Evolutionary conservation across 768 basidiomycete genomes (phyloP), one percentile per base, ranked within the genome.

Genomic region (Collybia mongolica): DNA sequence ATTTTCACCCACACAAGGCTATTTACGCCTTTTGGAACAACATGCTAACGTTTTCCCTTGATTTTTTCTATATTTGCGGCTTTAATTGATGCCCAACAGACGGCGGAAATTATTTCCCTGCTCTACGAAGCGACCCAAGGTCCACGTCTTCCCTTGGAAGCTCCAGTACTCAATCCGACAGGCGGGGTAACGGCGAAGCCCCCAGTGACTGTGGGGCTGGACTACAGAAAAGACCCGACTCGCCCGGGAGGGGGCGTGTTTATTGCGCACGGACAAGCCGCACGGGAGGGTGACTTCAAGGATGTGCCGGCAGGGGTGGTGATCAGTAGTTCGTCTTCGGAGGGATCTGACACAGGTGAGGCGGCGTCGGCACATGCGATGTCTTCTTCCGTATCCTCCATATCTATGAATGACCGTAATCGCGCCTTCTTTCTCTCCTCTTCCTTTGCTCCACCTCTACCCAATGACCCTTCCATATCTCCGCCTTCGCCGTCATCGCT

Each of bases 71-170:
- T 46, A 32, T 39, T 52, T 50, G 29, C 42, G 39, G 26, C 37
- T 49, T 45, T 39, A 15, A 55, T 46, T 44, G 18, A 42, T 43
- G n/a, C 17, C 9, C 36, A 58, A 56, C 65, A 94, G 90, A 93
- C 91, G 0, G 84, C 91, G 40, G 94, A 98, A 69, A 95, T 96
- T 49, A 96, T 97, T 57, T 79, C 89, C 5, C 74, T 98, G 20
- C 74, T 97, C 29, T 95, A 92, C 65, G 93, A 95, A 70, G 92
- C 94, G 11, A 96, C 95, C n/a, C 88, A 90, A 65, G 86, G 87
- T n/a, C 77, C 62, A 42, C 72, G 64, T 43, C 60, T 72, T 52
- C 73, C 72, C 7, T 67, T 83, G 46, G 79, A 83, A 57, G 74
- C 82, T 0, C 82, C 86, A 8, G 73, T 80, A 14, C 74, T 93